These are phyloP conservation scores for Ophiocordyceps australis DNA, from an alignment of 2,329 filamentous ascomycete species.

Conservation along the genomic window DNA sequence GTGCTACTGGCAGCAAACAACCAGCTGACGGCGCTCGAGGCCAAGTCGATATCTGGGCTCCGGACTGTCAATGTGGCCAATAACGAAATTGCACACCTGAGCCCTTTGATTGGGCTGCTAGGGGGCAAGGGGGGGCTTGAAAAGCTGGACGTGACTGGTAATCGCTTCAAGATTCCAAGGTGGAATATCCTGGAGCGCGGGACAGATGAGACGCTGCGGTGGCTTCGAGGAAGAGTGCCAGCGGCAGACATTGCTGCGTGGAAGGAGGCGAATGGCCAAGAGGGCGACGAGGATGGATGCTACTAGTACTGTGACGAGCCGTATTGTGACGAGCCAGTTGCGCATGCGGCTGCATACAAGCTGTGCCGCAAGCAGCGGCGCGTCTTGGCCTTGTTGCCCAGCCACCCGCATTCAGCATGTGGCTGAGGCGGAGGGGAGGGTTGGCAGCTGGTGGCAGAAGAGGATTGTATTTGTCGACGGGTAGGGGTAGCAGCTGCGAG, in stretches of 20 bases:
- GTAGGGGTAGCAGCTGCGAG: too few relatives aligned
- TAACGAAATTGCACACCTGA: constrained; percentile 71
- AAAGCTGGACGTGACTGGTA: constrained; percentile 63
- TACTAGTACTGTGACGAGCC: too few relatives aligned
- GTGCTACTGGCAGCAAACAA: constrained; percentile 67
- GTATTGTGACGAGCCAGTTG: too few relatives aligned
- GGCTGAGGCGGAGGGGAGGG: too few relatives aligned
- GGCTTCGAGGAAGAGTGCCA: constrained; percentile 62
- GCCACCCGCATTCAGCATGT: too few relatives aligned
- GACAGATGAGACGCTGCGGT: constrained; percentile 67
- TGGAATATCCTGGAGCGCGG: constrained; percentile 74
- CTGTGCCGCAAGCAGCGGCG: too few relatives aligned
- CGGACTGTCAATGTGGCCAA: constrained; percentile 62
- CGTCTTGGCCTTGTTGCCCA: too few relatives aligned
- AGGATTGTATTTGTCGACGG: too few relatives aligned
- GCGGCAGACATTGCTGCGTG: constrained; percentile 38
- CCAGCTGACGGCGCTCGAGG: constrained; percentile 52
- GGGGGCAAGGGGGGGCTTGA: constrained; percentile 41
- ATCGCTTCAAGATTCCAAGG: constrained; percentile 73
- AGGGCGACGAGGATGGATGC: constrained; percentile 8
- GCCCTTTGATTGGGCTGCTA: constrained; percentile 64
- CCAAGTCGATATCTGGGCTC: constrained; percentile 56
- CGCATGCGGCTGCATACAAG: too few relatives aligned
- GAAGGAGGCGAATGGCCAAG: constrained; percentile 25
- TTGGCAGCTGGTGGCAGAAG: too few relatives aligned